A percentile compares a stretch with the other conserved stretches of the same genome.
Evolutionary conservation across 2,329 filamentous ascomycete species (phyloP).

Genomic region (Penicillium digitatum): DNA sequence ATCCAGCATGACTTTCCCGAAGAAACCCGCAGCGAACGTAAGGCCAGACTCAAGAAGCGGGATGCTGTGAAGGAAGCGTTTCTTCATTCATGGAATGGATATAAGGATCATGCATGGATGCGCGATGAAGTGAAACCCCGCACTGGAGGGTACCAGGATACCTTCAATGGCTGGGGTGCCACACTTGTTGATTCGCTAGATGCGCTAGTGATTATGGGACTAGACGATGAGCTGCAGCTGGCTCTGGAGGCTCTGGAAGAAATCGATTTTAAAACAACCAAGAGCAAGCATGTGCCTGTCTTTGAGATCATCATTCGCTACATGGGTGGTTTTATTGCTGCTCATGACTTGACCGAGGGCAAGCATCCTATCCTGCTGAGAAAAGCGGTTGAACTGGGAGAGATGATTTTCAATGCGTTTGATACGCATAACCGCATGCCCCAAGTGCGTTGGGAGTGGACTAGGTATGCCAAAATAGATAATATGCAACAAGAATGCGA

Average conservation of each 20-base stretch:
- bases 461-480: conserved; percentile 46
- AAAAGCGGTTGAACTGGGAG: conserved; percentile 76
- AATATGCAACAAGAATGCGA: conserved; percentile 26
- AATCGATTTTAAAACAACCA: conserved; percentile 78
- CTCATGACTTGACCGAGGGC: conserved; percentile 78
- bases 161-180: conserved; percentile 88
- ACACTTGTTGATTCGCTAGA: conserved; percentile 80
- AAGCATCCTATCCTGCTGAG: conserved; percentile 66
- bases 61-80: conserved; percentile 69
- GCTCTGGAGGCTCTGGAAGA: conserved; percentile 64
- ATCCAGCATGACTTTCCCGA: conserved; percentile 69
- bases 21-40: conserved; percentile 59
- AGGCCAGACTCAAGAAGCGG: conserved; percentile 61
- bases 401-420: conserved; percentile 76
- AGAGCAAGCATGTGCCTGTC: conserved; percentile 67
- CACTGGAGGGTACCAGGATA: conserved; percentile 64
- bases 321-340: conserved; percentile 76
- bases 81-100: conserved; percentile 74
- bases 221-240: conserved; percentile 73
- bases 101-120: conserved; percentile 74
- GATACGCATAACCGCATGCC: conserved; percentile 95
- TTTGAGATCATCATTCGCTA: conserved; percentile 94
- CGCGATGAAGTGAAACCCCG: conserved; percentile 82
- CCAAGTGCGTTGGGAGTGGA: conserved; percentile 73
- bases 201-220: conserved; percentile 78